Evolutionary conservation across 2,329 filamentous ascomycete genomes (phyloP).

Genomic region (Epichloe elymi): DNA sequence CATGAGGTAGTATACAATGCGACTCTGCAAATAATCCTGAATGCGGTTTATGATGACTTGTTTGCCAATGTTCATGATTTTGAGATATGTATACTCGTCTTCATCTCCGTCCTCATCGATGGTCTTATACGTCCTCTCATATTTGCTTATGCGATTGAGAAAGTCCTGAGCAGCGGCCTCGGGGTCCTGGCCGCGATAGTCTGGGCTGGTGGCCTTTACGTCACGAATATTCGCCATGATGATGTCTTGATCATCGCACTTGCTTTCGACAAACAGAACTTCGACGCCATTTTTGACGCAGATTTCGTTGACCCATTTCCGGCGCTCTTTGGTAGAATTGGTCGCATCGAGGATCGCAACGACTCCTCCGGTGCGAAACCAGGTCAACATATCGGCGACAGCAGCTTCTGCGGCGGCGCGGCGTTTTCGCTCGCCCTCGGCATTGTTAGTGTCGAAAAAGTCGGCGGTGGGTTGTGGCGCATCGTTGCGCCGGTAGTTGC

Average conservation of each 20-base stretch:
- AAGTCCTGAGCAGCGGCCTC: conserved; percentile 86
- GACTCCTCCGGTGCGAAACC: conserved; percentile 71
- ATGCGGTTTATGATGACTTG: conserved; percentile 98
- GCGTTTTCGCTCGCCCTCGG: conserved; percentile 79
- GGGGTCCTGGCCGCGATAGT: conserved; percentile 89
- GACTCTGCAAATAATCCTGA: conserved; percentile 89
- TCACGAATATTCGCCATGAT: conserved; percentile 98
- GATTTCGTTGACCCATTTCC: conserved; percentile 79
- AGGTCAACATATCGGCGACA: conserved; percentile 83
- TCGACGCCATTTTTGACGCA: conserved; percentile 69
- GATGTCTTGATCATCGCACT: conserved; percentile 87
- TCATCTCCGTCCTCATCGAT: conserved; percentile 74
- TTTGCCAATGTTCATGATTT: conserved; percentile 91
- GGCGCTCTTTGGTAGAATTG: conserved; percentile 82
- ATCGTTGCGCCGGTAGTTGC: conserved; percentile 80
- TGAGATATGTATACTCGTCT: conserved; percentile 81
- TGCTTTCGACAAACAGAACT: conserved; percentile 91
- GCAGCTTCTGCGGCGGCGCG: conserved; percentile 83
- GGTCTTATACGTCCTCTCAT: conserved; percentile 92
- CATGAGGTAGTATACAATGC: conserved; percentile 96
- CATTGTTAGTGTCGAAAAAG: conserved; percentile 88
- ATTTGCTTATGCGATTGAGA: conserved; percentile 85
- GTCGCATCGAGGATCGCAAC: conserved; percentile 95
- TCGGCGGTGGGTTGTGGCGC: conserved; percentile 84
- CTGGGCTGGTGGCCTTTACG: conserved; percentile 91